Base-by-base conservation (phyloP, 495 filamentous ascomycete genomes). In the Daldinia bambusicola region DNA sequence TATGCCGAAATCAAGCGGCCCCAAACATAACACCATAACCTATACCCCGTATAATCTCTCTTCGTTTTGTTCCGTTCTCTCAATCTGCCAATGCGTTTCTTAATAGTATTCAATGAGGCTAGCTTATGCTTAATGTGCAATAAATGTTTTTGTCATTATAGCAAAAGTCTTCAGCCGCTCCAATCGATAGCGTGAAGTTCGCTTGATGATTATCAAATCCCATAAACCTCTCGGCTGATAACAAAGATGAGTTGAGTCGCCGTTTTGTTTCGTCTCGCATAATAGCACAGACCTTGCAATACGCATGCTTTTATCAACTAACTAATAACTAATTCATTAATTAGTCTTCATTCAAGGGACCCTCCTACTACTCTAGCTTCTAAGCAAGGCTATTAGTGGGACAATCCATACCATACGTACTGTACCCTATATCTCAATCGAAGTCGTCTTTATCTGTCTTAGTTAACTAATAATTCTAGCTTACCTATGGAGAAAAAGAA, bases 21-120 rank as follows among this genome's bases (percentile, higher is more conserved):
- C 10, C 30, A 31, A 32, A 16, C 18, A 64, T 43, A 63, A 67
- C 58, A 20, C 61, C 69, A 71, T 71, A 60, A 71, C 53, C 57
- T 36, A 51, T 61, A 61, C 70, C 70, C 70, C 70, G 63, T 71
- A 62, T 66, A 67, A 67, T 67, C 59, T 63, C 63, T 31, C 59
- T 45, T 67, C 58, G 69, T 71, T 67, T 67, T 65, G 62, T 70
- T 66, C 68, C 57, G 67, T 61, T 32, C 61, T 51, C 53, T 20
- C 36, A 52, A 56, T 32, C 61, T 51, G 45, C 31, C 36, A 52
- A 56, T 1, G 31, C 64, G 60, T 69, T 69, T 69, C 60, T 55
- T 69, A n/a, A n/a, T n/a, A n/a, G n/a, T n/a, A 37, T 38, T 43
- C 50, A 26, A 53, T 52, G 53, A 52, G 32, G 48, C 31, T 41